These are phyloP conservation scores for Dothideomycetes sp. DNA, from an alignment of 2,329 filamentous ascomycete genomes.

Conservation along the genomic window DNA sequence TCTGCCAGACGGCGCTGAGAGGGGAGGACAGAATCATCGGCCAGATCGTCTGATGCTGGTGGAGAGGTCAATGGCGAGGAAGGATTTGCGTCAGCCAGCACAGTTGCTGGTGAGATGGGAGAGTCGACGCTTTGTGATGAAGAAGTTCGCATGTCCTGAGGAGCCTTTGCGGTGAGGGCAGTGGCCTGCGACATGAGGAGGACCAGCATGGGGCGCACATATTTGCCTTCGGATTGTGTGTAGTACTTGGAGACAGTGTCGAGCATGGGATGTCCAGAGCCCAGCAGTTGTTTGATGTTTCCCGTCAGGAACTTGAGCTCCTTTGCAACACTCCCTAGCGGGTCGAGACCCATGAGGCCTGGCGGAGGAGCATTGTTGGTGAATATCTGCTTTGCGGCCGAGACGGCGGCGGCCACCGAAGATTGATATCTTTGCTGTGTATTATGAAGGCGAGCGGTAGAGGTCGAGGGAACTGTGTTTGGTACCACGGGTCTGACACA, in stretches of 20 bases:
- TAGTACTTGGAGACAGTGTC: constrained; percentile 98
- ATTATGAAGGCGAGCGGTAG: constrained; percentile 16
- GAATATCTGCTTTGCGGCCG: constrained; percentile 57
- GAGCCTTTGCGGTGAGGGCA: constrained; percentile 58
- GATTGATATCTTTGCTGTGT: constrained; percentile 34
- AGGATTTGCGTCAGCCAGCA: constrained; percentile 77
- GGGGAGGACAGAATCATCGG: constrained; percentile 66
- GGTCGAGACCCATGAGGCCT: constrained; percentile 60
- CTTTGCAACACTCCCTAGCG: constrained; percentile 80
- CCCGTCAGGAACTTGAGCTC: constrained; percentile 94
- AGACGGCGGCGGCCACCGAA: constrained; percentile 65
- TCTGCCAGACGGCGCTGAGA: constrained; percentile 86
- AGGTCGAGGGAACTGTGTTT: constrained; percentile 1
- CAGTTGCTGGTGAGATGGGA: constrained; percentile 47
- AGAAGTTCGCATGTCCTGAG: constrained; percentile 27
- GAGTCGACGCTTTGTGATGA: constrained; percentile 39
- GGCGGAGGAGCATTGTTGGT: constrained; percentile 50
- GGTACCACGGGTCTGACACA: constrained; percentile 11
- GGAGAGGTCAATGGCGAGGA: constrained; percentile 44
- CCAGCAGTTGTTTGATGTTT: constrained; percentile 85
- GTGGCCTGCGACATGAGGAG: constrained; percentile 94
- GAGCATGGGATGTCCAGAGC: constrained; percentile 85
- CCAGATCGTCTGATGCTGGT: constrained; percentile 28
- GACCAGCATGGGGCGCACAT: constrained; percentile 87
- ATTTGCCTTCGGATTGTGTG: constrained; percentile 91